Evolutionary conservation across 371 early-diverging fungal genomes (phyloP), one percentile per base, ranked within the genome.

Genomic region (Nematocida homosporus): DNA sequence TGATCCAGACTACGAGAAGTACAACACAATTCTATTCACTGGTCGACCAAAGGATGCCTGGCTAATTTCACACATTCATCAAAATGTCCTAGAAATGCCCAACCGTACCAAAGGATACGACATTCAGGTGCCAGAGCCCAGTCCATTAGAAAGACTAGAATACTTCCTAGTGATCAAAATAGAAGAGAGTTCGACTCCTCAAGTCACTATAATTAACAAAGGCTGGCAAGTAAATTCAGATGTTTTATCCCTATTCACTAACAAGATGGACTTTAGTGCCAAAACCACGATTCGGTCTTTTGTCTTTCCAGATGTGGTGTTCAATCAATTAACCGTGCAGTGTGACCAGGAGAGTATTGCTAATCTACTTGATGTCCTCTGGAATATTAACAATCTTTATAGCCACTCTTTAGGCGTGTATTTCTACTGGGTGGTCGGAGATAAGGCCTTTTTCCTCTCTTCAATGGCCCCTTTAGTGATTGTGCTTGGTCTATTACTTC

Each of bases 201-300:
- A 18, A 8, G 10, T 68, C 10, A 13, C 42, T 13, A 8, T 68
- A 5, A 20, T n/a, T 16, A 68, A 68, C 40, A 68, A 35, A 29
- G 69, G 69, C 13, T 68, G 69, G 69, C 69, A 68, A 42, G 69
- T 59, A 4, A 68, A 68, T 38, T 68, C 69, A n/a, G 69, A 68
- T 25, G 41, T 68, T 32, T 41, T 68, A 34, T 18, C 69, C 6
- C 29, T 59, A n/a, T 68, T 68, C 30, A 38, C 10, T 18, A 34
- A 42, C 42, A 61, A 56, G 61, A 13, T 68, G 48, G 18, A 38
- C 20, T 20, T 56, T 5, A 25, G 10, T 16, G 3, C 25, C 10
- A 48, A 18, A 29, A 41, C 59, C 34, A 18, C 40, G 16, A 5
- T 47, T 32, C 13, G 18, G 18, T 29, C n/a, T 10, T 25, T 27